These are phyloP conservation scores for Geotrichum europaeum DNA, from an alignment of 1,139 yeast species.

Conservation along the genomic window DNA sequence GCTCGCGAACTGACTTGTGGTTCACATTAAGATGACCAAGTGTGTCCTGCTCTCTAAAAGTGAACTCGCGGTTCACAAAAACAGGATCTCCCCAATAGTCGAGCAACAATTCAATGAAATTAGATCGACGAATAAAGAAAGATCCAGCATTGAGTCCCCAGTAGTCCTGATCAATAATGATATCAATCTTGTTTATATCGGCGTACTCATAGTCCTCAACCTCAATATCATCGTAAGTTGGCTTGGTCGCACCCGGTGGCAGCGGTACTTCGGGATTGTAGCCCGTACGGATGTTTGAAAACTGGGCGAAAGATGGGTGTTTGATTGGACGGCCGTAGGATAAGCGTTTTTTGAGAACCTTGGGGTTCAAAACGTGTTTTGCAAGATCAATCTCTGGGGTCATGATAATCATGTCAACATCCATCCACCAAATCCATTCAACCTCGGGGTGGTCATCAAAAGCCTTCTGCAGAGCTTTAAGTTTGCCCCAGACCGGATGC, in stretches of 20 bases:
- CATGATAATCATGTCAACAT: constrained; percentile 26
- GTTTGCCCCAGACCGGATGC: constrained; percentile 27
- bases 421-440: constrained; percentile 31
- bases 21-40: constrained; percentile 12
- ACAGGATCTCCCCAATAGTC: constrained; percentile 25
- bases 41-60: constrained; percentile 24
- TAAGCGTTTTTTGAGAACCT: constrained; percentile 19
- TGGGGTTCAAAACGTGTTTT: constrained; percentile 22
- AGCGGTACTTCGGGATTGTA: constrained; percentile 10
- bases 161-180: constrained; percentile 24
- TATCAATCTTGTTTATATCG: constrained; percentile 20
- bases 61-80: constrained; percentile 17
- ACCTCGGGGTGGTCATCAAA: constrained; percentile 24
- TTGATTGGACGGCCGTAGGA: constrained; percentile 18
- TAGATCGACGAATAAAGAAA: constrained; percentile 24
- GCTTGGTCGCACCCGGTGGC: constrained; percentile 9
- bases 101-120: constrained; percentile 22
- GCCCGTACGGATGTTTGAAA: constrained; percentile 9
- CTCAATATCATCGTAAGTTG: constrained; percentile 3
- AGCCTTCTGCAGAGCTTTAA: constrained; percentile 23
- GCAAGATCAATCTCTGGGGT: constrained; percentile 24
- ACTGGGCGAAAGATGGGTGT: constrained; percentile 13
- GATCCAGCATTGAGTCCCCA: constrained; percentile 28
- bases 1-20: constrained; percentile 21
- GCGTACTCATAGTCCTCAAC: constrained; percentile 12